Base-by-base conservation (phyloP, 2,329 filamentous ascomycete genomes). In the Aspergillus fructus region DNA sequence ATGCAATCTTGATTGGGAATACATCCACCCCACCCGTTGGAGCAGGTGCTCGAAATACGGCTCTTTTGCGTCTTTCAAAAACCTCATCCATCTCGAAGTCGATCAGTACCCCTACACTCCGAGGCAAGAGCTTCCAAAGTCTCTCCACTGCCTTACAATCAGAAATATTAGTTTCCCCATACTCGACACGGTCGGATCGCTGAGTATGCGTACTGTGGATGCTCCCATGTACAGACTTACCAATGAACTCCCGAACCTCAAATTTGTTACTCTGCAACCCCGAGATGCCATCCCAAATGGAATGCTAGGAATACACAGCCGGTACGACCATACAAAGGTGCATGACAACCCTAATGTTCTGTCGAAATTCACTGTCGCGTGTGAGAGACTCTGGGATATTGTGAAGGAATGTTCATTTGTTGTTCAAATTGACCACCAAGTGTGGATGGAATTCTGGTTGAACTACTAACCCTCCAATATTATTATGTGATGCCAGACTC, bases 151-250 rank as follows among this genome's bases (percentile, higher is more conserved):
- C n/a, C 21, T 59, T 9, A 37, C 33, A 5, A 49, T 59, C 21
- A 11, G 33, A 8, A 27, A 46, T 11, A 53, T 50, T 27, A 55
- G 53, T 6, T 57, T 53, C 42, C 34, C 53, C 4, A 33, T 57
- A 8, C 45, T 46, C 21, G 27, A 48, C 7, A 47, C 49, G 21
- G 40, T 59, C 27, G 40, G 17, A 3, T 37, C 13, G 4, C 37
- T 59, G 3, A 43, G 12, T 70, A 43, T 40, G n/a, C 34, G 23
- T 9, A 48, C 33, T 30, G 15, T 30, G 8, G 17, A 24, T n/a
- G 6, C 15, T 7, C 43, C 46, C 4, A 15, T 24, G 21, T 17
- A 34, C 45, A 13, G 7, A 8, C 8, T 17, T 7, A n/a, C 30
- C 9, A 21, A 33, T 13, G 23, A 17, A 5, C 12, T 42, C n/a